A percentile compares a stretch with the other conserved stretches of the same genome.
These are phyloP conservation scores for Saccharomyces hybrid DNA, from an alignment of 1,139 yeast species.

Conservation along the genomic window DNA sequence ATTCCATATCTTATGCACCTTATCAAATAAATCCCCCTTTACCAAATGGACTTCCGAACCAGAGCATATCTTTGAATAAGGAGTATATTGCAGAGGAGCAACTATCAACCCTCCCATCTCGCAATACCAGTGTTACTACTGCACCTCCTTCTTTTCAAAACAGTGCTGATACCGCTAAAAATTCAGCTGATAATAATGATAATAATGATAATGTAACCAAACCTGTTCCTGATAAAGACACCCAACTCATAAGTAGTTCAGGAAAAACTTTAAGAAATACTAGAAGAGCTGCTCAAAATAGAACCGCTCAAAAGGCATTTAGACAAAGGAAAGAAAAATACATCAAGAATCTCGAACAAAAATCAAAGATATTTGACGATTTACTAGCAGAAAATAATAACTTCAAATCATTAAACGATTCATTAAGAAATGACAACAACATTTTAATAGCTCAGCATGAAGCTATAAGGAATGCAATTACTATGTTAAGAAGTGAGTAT, in stretches of 20 bases:
- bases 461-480: neutral
- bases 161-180: neutral
- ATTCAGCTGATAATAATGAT: neutral
- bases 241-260: slow-evolving; percentile 10
- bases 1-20: neutral
- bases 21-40: neutral
- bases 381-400: slow-evolving; percentile 56
- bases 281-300: slow-evolving; percentile 80
- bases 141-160: neutral
- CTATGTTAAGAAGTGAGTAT: neutral
- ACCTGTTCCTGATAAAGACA: slow-evolving; percentile 1
- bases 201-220: neutral
- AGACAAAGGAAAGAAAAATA: slow-evolving; percentile 71
- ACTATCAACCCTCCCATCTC: neutral
- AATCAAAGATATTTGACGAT: slow-evolving; percentile 53
- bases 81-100: neutral
- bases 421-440: slow-evolving; percentile 34
- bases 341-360: slow-evolving; percentile 65
- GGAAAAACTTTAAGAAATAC: slow-evolving; percentile 52
- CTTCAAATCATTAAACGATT: slow-evolving; percentile 59
- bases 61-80: neutral
- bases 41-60: neutral
- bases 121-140: neutral
- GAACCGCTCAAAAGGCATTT: slow-evolving; percentile 84
- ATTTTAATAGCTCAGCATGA: neutral